These are phyloP conservation scores for Penicillium sp. DNA, from an alignment of 2,329 filamentous ascomycete species.

Conservation along the genomic window DNA sequence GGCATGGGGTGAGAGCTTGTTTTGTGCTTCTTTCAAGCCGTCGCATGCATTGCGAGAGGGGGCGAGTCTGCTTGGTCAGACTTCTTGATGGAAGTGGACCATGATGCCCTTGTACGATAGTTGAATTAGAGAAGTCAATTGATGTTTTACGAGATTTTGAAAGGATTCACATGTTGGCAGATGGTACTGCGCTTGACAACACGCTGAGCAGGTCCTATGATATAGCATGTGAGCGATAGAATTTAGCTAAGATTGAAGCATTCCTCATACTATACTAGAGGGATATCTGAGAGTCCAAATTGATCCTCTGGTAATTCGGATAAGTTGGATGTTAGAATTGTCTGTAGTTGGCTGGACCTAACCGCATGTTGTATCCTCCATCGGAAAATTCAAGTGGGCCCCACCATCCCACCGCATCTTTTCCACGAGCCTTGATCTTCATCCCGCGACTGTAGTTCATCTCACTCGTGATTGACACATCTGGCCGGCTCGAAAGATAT, in stretches of 20 bases:
- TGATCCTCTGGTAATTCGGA: not conserved
- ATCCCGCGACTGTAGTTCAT: not conserved
- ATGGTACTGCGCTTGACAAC: not conserved
- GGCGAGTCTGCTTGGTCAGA: conserved; percentile 9
- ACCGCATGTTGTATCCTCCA: not conserved
- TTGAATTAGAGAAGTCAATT: conserved; percentile 24
- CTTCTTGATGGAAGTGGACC: conserved; percentile 16
- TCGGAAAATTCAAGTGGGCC: conserved; percentile 28
- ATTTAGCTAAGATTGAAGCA: no score
- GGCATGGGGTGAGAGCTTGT: conserved; percentile 8
- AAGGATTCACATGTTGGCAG: not conserved
- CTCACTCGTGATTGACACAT: not conserved
- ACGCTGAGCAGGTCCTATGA: not conserved
- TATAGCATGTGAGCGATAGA: no score
- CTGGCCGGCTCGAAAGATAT: no score
- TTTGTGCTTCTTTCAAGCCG: conserved; percentile 2
- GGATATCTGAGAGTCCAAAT: no score
- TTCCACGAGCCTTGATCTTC: conserved; percentile 18
- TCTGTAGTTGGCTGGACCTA: not conserved
- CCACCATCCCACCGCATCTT: conserved; percentile 30
- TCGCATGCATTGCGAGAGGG: conserved; percentile 16
- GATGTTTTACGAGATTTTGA: conserved; percentile 15
- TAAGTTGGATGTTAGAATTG: not conserved
- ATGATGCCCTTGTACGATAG: conserved; percentile 32
- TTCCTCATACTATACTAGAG: no score